These are phyloP conservation scores for Umbelopsis isabellina DNA, from an alignment of 192 early-diverging fungal genomes.

Conservation along the genomic window DNA sequence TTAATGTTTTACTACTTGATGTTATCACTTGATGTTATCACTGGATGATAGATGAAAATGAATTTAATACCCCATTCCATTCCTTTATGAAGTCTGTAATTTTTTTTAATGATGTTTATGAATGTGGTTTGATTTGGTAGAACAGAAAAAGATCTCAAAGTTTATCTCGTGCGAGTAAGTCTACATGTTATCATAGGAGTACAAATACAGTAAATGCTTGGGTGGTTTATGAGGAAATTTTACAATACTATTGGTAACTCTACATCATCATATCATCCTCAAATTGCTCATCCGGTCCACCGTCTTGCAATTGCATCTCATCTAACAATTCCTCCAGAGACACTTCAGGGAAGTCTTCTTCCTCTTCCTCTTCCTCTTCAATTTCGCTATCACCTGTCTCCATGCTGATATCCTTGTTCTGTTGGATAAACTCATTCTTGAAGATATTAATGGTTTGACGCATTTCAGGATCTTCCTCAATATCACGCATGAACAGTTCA, in stretches of 20 bases:
- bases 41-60: no score
- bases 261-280: constrained; percentile 42
- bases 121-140: no score
- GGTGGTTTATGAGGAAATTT: no score
- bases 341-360: constrained; percentile 94
- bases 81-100: no score
- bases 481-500: constrained; percentile 95
- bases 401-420: constrained; percentile 42
- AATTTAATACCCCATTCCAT: no score
- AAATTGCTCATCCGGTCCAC: constrained; percentile 49
- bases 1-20: no score
- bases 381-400: constrained; percentile 55
- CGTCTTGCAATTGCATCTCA: constrained; percentile 79
- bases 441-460: constrained; percentile 94
- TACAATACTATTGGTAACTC: neutral
- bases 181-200: no score
- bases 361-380: constrained; percentile 76
- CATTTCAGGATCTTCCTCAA: constrained; percentile 98
- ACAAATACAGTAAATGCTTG: no score
- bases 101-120: no score
- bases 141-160: no score
- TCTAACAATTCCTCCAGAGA: constrained; percentile 92
- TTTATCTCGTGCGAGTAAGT: no score
- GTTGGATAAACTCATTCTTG: constrained; percentile 57
- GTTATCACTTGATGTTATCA: no score